A percentile compares a stretch with the other conserved stretches of the same genome.
These are phyloP conservation scores for Eleusine coracana DNA, from an alignment of 176 grass and related monocot genomes.

Conservation along the genomic window DNA sequence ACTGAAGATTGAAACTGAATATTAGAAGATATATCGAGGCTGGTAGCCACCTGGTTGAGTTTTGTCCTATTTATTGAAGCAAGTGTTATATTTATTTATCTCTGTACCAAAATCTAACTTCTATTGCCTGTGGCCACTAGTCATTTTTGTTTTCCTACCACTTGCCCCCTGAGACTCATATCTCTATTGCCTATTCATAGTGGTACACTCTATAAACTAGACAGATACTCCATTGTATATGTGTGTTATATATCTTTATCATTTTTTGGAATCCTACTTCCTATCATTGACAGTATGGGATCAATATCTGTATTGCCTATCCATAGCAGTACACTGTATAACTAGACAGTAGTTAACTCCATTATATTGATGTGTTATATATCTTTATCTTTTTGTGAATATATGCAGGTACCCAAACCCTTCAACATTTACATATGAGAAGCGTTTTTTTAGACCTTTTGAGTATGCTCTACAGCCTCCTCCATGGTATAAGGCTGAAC, in stretches of 20 bases:
- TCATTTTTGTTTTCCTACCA: constrained; percentile 1
- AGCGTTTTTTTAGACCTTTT: constrained; percentile 79
- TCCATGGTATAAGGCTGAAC: constrained; percentile 73
- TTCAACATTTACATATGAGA: constrained; percentile 87
- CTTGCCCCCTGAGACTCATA: constrained; percentile 5
- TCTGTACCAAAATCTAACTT: background rate
- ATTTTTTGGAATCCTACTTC: background rate
- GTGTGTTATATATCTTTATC: background rate
- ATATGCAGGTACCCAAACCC: constrained; percentile 88
- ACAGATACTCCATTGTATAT: background rate
- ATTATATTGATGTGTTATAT: background rate
- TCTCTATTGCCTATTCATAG: constrained; percentile 8
- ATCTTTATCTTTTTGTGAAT: constrained; percentile 4
- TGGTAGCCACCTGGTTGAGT: constrained; percentile 14
- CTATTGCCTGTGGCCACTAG: background rate
- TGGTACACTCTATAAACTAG: background rate
- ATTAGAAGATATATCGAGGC: constrained; percentile 14
- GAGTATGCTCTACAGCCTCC: constrained; percentile 95
- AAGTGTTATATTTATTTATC: background rate
- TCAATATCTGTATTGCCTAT: constrained; percentile 13
- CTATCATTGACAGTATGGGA: constrained; percentile 7
- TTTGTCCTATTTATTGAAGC: constrained; percentile 22
- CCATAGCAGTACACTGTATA: background rate
- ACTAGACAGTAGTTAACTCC: constrained; percentile 10
- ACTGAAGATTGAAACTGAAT: background rate